Evolutionary conservation across 176 grass and related monocot genomes (phyloP).

Genomic region (Alloteropsis semialata): DNA sequence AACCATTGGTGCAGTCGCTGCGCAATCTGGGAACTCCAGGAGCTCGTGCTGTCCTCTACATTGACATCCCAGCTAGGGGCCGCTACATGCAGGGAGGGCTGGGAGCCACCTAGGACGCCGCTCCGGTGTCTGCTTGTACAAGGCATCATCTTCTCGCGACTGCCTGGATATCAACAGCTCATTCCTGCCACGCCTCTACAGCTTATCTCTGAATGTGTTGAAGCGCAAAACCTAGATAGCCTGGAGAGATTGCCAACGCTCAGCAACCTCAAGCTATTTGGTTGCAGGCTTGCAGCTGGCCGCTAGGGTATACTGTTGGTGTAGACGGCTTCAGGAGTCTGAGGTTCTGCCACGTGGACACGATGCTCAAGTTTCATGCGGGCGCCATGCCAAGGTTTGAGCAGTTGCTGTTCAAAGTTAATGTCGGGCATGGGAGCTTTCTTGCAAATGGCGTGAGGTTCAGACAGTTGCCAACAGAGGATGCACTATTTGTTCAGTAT

Average conservation of each 20-base stretch:
- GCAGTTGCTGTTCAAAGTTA: background rate
- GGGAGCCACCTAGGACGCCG: background rate
- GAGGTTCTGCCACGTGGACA: background rate
- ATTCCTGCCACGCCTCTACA: background rate
- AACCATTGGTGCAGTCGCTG: background rate
- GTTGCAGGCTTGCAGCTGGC: background rate
- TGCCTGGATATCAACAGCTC: background rate
- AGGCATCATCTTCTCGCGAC: background rate
- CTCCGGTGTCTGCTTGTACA: background rate
- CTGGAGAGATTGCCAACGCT: background rate
- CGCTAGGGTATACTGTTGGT: background rate
- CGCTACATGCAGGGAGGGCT: background rate
- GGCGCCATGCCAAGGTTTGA: background rate
- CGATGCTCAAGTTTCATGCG: background rate
- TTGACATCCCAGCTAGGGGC: background rate
- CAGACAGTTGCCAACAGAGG: background rate
- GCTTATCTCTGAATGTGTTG: rapidly evolving
- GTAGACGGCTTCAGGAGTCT: background rate
- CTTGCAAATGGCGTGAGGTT: background rate
- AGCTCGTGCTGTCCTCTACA: background rate
- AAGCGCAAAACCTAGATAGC: background rate
- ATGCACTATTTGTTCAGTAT: background rate
- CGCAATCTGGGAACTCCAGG: background rate
- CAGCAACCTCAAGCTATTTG: background rate
- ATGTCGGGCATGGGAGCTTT: background rate